Conservation (phyloP, 2,329 filamentous ascomycete species). For the Ophiocordyceps camponoti-rufipedis region DNA sequence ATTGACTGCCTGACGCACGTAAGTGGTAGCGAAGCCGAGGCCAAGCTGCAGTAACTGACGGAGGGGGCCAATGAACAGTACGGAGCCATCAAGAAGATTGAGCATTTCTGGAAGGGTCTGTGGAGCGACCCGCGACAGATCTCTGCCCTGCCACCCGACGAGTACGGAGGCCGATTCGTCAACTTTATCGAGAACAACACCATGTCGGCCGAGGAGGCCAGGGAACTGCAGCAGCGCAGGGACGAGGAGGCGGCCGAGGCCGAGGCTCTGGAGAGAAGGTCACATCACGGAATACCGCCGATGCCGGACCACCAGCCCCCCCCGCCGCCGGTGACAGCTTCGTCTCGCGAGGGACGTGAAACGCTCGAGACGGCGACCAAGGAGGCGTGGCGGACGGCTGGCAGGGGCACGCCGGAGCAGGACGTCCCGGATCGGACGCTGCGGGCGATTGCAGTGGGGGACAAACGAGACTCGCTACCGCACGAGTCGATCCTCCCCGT, state of each 20-base stretch:
- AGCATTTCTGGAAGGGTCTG: slow-evolving; percentile 94
- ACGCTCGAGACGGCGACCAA: slow-evolving; percentile 21
- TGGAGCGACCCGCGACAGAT: slow-evolving; percentile 72
- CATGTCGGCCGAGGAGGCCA: slow-evolving; percentile 72
- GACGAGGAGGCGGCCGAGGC: slow-evolving; percentile 38
- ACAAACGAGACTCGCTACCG: slow-evolving; percentile 38
- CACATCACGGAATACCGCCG: slow-evolving; percentile 19
- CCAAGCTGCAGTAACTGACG: not conserved
- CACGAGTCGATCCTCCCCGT: slow-evolving; percentile 51
- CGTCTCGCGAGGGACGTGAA: slow-evolving; percentile 19
- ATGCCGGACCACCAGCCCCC: slow-evolving; percentile 29
- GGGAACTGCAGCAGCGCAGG: slow-evolving; percentile 40
- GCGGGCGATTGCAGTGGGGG: slow-evolving; percentile 12
- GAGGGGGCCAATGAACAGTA: slow-evolving; percentile 38
- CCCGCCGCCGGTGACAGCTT: slow-evolving; percentile 13
- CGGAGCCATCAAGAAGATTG: slow-evolving; percentile 80
- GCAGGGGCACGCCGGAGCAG: slow-evolving; percentile 18
- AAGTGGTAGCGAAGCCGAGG: slow-evolving; percentile 20
- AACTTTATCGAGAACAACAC: slow-evolving; percentile 84
- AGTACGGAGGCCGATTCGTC: slow-evolving; percentile 87
- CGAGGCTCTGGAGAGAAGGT: slow-evolving; percentile 14
- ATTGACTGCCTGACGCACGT: slow-evolving; percentile 97
- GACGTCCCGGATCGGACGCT: slow-evolving; percentile 46
- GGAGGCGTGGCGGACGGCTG: slow-evolving; percentile 17
- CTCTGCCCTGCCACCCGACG: slow-evolving; percentile 74